Evolutionary conservation across 495 filamentous ascomycete genomes (phyloP).

Genomic region (Lepidopterella palustris): DNA sequence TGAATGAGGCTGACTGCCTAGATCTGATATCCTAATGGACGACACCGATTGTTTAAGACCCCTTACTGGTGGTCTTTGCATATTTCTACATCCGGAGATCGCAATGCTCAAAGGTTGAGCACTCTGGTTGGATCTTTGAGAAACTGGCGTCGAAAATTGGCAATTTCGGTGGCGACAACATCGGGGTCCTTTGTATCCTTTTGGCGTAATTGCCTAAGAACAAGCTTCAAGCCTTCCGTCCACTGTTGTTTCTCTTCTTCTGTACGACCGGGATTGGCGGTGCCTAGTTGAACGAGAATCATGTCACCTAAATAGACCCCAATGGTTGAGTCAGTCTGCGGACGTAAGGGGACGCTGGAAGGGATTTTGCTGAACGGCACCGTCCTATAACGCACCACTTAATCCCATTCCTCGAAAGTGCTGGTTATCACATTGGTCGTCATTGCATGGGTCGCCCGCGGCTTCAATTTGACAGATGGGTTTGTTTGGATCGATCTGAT

Average conservation of each 20-base stretch:
- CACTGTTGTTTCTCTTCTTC: slow-evolving; percentile 66
- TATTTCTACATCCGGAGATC: slow-evolving; percentile 1
- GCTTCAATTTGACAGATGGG: slow-evolving; percentile 70
- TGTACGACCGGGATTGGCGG: slow-evolving; percentile 59
- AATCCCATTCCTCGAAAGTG: slow-evolving; percentile 72
- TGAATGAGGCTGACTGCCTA: neutral
- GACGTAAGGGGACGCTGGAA: slow-evolving; percentile 30
- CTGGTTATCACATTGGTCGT: slow-evolving; percentile 61
- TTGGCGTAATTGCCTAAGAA: slow-evolving; percentile 65
- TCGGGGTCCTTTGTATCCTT: slow-evolving; percentile 66
- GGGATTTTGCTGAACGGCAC: neutral
- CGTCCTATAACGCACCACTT: slow-evolving; percentile 62
- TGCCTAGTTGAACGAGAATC: slow-evolving; percentile 76
- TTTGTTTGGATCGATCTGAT: slow-evolving; percentile 68
- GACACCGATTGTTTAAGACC: neutral
- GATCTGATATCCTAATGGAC: neutral
- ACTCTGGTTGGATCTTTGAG: slow-evolving; percentile 46
- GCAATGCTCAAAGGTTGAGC: slow-evolving; percentile 30
- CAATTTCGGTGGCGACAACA: slow-evolving; percentile 72
- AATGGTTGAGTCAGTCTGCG: slow-evolving; percentile 56
- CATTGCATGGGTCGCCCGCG: slow-evolving; percentile 69
- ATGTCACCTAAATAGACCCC: slow-evolving; percentile 82
- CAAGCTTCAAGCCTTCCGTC: slow-evolving; percentile 63
- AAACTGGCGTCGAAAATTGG: slow-evolving; percentile 69
- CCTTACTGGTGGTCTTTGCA: neutral